Evolutionary conservation across 192 early-diverging fungal genomes (phyloP).

Genomic region (Mortierella antarctica): DNA sequence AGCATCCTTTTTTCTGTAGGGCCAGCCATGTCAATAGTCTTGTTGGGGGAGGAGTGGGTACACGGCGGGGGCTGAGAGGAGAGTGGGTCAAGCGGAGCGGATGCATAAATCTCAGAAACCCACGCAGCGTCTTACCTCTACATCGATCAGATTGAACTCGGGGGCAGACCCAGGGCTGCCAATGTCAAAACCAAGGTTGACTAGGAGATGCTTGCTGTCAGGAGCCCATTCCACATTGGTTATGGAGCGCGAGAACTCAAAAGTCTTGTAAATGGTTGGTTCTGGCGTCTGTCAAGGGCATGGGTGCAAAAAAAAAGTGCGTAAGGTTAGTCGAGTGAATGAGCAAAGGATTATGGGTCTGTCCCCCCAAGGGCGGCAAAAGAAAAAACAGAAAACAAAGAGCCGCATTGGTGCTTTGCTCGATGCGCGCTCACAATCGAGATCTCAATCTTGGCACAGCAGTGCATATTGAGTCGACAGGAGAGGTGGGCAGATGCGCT

Average conservation of each 20-base stretch:
- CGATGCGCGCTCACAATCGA: no score
- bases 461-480: no score
- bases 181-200: constrained; percentile 28
- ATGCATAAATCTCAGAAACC: not conserved
- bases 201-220: constrained; percentile 31
- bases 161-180: not conserved
- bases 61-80: no score
- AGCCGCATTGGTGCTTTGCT: no score
- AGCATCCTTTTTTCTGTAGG: no score
- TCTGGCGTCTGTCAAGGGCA: constrained; percentile 27
- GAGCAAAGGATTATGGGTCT: not conserved
- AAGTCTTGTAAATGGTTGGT: constrained; percentile 23
- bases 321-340: not conserved
- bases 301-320: not conserved
- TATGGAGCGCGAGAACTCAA: constrained; percentile 25
- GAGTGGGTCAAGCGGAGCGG: no score
- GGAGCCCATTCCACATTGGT: constrained; percentile 43
- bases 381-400: no score
- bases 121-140: constrained; percentile 4
- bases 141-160: constrained; percentile 21
- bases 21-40: no score
- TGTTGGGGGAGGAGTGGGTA: no score
- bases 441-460: not conserved
- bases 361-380: not conserved
- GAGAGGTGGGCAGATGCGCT: no score